Evolutionary conservation across 176 grass and related monocot species (phyloP).

Genomic region (Triticum urartu): DNA sequence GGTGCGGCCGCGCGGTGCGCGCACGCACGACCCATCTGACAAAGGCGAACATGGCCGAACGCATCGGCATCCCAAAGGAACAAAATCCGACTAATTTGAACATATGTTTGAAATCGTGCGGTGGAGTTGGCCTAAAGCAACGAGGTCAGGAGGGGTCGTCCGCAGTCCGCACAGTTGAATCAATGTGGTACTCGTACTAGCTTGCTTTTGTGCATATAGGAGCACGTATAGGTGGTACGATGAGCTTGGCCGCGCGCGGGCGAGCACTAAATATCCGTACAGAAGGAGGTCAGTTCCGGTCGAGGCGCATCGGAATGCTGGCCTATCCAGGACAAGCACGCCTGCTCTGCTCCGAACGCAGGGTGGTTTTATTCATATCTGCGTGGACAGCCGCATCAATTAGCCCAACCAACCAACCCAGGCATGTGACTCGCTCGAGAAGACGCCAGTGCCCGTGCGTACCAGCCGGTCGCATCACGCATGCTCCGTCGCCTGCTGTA

Average conservation of each 20-base stretch:
- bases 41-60: too few species aligned
- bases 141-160: too few species aligned
- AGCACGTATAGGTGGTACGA: not conserved
- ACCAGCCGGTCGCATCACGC: not conserved
- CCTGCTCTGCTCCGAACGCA: not conserved
- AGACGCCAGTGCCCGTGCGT: not conserved
- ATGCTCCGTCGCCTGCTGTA: not conserved
- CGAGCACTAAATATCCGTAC: not conserved
- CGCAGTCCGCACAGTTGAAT: too few species aligned
- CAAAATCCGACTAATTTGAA: too few species aligned
- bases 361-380: not conserved
- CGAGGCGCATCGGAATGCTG: conserved; percentile 41
- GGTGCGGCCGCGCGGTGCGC: too few species aligned
- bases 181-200: too few species aligned
- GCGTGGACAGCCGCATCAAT: not conserved
- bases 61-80: too few species aligned
- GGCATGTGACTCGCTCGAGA: conserved; percentile 13
- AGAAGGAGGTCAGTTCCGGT: not conserved
- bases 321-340: not conserved
- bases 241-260: not conserved
- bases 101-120: too few species aligned
- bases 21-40: too few species aligned
- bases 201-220: not conserved
- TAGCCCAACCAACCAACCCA: not conserved
- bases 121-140: too few species aligned